Evolutionary conservation across 2,329 filamentous ascomycete genomes (phyloP).

Genomic region (Colletotrichum agaves): DNA sequence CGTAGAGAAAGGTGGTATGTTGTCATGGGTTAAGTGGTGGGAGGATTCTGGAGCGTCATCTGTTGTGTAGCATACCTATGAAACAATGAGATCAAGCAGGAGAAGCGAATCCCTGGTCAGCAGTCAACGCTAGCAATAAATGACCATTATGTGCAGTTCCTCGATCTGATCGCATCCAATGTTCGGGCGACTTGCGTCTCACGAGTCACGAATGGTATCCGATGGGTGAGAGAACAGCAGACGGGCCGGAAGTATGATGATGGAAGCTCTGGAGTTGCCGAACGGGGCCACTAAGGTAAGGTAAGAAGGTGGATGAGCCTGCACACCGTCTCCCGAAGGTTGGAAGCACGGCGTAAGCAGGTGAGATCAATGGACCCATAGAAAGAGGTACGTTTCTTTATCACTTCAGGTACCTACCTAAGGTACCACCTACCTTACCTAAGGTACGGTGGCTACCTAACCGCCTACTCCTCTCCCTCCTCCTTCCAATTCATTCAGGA

Average conservation of each 20-base stretch:
- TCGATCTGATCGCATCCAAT: not conserved
- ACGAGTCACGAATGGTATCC: not conserved
- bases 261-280: constrained; percentile 14
- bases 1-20: constrained; percentile 4
- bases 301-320: not conserved
- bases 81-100: constrained; percentile 5
- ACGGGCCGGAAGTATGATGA: not conserved
- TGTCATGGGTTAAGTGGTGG: constrained; percentile 20
- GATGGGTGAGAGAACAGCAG: not conserved
- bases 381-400: not conserved
- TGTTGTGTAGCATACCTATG: constrained; percentile 15
- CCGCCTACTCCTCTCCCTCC: not conserved
- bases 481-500: not conserved
- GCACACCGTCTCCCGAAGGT: not conserved
- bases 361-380: not conserved
- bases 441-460: not conserved
- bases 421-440: too few species aligned
- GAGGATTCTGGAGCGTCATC: constrained; percentile 29
- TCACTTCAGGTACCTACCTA: not conserved
- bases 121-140: not conserved
- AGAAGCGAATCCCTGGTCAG: not conserved
- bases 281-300: constrained; percentile 2
- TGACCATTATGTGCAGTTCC: not conserved
- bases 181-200: not conserved
- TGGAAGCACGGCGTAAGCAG: not conserved